A percentile compares a stretch with the other conserved stretches of the same genome.
Conservation (phyloP, 768 basidiomycete species). For the Tricholoma terreum region DNA sequence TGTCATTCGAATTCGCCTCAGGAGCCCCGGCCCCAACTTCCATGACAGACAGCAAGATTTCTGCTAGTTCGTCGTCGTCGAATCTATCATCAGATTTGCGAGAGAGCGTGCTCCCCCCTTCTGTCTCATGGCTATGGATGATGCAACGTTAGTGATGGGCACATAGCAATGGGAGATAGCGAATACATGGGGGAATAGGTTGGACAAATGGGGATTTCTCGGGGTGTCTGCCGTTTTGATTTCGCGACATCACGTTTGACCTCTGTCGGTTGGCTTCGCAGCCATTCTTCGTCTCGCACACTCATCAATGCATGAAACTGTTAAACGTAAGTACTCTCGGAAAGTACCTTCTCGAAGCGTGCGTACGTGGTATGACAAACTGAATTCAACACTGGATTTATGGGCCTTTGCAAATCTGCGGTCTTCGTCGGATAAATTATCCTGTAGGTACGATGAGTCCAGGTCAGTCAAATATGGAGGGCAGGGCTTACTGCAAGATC, state of each 20-base stretch:
- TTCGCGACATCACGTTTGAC: background rate
- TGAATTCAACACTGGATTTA: slow-evolving; percentile 10
- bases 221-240: too few relatives aligned
- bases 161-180: background rate
- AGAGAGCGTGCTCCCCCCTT: background rate
- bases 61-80: background rate
- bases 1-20: background rate
- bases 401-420: background rate
- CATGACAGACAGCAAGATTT: background rate
- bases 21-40: background rate
- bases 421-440: background rate
- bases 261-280: background rate
- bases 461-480: background rate
- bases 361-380: slow-evolving; percentile 16
- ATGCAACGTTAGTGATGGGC: background rate
- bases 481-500: background rate
- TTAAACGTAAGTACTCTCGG: background rate
- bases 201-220: too few relatives aligned
- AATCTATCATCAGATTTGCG: background rate
- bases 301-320: slow-evolving; percentile 3
- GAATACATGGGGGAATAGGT: too few relatives aligned
- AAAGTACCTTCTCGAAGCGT: background rate
- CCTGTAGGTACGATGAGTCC: background rate
- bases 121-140: background rate
- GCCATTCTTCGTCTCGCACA: background rate